Percentiles rank a stretch among this genome's conserved stretches.
Conservation (phyloP, 139 green algal species). For the Bryopsis sp. region DNA sequence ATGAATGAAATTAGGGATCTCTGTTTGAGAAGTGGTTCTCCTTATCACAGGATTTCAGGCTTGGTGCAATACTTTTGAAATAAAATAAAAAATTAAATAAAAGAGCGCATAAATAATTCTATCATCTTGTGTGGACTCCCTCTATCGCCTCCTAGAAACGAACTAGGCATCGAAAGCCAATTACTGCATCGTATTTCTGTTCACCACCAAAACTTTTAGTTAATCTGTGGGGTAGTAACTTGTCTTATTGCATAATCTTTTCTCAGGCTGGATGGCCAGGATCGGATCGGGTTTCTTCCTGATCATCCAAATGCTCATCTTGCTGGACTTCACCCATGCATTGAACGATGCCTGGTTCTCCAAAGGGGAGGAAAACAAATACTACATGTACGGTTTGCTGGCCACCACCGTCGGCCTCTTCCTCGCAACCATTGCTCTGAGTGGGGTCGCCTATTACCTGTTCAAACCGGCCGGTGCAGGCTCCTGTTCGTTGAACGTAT, state of each 20-base stretch:
- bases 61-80: no score
- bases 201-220: no score
- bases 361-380: conserved; percentile 62
- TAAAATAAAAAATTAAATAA: no score
- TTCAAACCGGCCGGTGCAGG: conserved; percentile 68
- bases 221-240: no score
- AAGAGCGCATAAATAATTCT: no score
- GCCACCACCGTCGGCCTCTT: conserved; percentile 61
- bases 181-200: no score
- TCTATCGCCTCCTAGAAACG: no score
- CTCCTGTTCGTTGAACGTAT: conserved; percentile 83
- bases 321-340: conserved; percentile 80
- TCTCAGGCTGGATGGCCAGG: conserved; percentile 61
- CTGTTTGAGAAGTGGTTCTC: no score
- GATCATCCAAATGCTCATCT: conserved; percentile 89
- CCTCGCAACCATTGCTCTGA: conserved; percentile 36
- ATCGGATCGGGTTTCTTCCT: conserved; percentile 85
- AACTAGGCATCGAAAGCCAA: no score
- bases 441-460: conserved; percentile 70
- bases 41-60: no score
- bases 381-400: conserved; percentile 78
- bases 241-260: neutral
- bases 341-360: conserved; percentile 90
- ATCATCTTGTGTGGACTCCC: no score
- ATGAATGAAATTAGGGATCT: no score